Base-by-base conservation (phyloP, 2,329 filamentous ascomycete species). In the Sphaerulina populicola region DNA sequence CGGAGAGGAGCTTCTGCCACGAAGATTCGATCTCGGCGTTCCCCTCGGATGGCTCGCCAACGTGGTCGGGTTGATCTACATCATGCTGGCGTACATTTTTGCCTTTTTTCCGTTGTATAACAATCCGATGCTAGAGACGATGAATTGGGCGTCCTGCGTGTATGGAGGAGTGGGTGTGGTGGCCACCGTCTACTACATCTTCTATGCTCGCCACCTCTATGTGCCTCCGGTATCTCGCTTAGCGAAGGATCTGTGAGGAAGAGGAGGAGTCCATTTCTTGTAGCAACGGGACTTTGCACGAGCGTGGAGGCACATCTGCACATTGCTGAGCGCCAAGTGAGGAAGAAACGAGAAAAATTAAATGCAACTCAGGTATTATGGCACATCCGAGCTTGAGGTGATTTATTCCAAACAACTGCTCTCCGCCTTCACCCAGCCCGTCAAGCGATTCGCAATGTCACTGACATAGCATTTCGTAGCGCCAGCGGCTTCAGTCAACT, bases 371-470 rank as follows among this genome's bases (percentile, higher is more conserved):
- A 18, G 4, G 23, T 27, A 27, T 27, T 27, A 27, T 27, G 3
- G 6, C 23, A 27, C 23, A 7, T 27, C 23, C 23, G 23, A 27
- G 23, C 23, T 27, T 4, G 23, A 27, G 5, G 23, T 35, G 31
- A 9, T 10, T 10, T n/a, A 21, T 15, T 36, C 42, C 12, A 30
- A 36, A 55, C 60, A 62, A 38, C 33, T 59, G 12, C 38, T 51
- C 36, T 49, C 46, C 4, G 60, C 62, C 31, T 60, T 53, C 35
- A 64, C 64, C 71, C 71, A 74, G 15, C 72, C 69, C 6, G 67
- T 65, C 49, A 76, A 65, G 41, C 73, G 67, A 59, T 76, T 76
- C 44, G 76, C 75, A 57, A 78, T 65, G 56, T 78, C 76, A 12
- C 65, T 70, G 18, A 71, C 67, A 59, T 79, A 79, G 66, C 75